Evolutionary conservation across 2,329 filamentous ascomycete species (phyloP), one percentile per base, ranked within the genome.

Genomic region (Talaromyces sp.): DNA sequence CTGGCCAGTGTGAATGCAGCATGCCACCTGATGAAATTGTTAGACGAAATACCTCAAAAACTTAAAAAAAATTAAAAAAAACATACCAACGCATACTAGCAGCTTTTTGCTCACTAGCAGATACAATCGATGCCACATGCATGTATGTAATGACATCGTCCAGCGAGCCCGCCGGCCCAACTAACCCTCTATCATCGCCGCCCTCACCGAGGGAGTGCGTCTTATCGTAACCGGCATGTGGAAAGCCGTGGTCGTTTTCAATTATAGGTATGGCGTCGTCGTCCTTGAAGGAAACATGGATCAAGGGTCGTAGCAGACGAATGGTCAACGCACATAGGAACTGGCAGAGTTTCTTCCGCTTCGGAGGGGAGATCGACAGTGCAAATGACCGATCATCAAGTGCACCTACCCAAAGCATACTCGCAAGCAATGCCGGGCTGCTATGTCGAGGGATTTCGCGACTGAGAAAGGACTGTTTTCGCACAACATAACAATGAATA

Each of bases 381-480:
- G 92, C 92, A 51, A 92, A 86, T 9, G 92, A 91, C 71, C 96
- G 91, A 76, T 92, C 95, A 18, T 92, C 96, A 73, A 96, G 89
- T n/a, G 92, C 92, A 33, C 92, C 91, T 54, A 96, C 90, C 92
- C 92, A 97, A n/a, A 97, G 84, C 86, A 97, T 96, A 76, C 92
- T 96, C 42, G 93, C 91, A 30, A 97, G 82, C 53, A 97, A 81
- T 3, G 92, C 92, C 50, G 93, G 92, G 69, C 90, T 94, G 72
- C 92, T 96, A 61, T 83, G 83, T 63, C 93, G 85, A 31, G 93
- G 92, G 67, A 87, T 89, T 61, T 87, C 89, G n/a, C 85, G 86
- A 69, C 93, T 89, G 44, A 97, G 81, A 73, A 97, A 92, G 0
- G 93, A 94, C 64, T 87, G 85, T 74, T 95, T 96, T 65, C 93